These are phyloP conservation scores for Chaetomium strumarium DNA, from an alignment of 2,329 filamentous ascomycete species.

Conservation along the genomic window DNA sequence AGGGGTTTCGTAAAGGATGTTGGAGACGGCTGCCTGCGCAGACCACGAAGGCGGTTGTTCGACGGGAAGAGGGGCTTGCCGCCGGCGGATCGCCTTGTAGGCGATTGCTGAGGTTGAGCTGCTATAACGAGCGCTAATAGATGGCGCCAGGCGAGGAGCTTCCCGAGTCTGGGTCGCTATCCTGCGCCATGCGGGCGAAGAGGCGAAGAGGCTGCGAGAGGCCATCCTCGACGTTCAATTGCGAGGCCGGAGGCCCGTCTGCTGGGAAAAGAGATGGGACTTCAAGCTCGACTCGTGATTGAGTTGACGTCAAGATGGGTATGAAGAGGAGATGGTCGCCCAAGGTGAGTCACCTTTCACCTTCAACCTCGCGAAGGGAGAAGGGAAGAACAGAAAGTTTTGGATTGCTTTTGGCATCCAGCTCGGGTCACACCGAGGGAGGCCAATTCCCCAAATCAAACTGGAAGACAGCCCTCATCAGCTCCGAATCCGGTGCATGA, in stretches of 20 bases:
- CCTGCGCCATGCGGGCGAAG: slow-evolving; percentile 34
- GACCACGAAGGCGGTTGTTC: slow-evolving; percentile 74
- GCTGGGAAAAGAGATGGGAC: background rate
- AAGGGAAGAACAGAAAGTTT: slow-evolving; percentile 12
- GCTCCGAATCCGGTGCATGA: slow-evolving; percentile 11
- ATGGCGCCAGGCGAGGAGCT: slow-evolving; percentile 20
- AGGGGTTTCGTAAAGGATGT: slow-evolving; percentile 98
- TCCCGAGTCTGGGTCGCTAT: slow-evolving; percentile 24
- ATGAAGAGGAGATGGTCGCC: background rate
- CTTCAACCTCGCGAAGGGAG: background rate
- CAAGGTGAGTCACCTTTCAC: slow-evolving; percentile 16
- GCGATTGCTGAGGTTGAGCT: slow-evolving; percentile 83
- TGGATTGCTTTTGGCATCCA: slow-evolving; percentile 6
- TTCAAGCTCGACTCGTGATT: background rate
- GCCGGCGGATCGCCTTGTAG: slow-evolving; percentile 94
- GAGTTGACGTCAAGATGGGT: background rate
- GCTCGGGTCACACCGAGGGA: slow-evolving; percentile 13
- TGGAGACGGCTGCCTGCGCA: slow-evolving; percentile 90
- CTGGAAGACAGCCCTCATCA: slow-evolving; percentile 1
- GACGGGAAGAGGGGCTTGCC: slow-evolving; percentile 78
- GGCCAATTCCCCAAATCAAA: slow-evolving; percentile 13
- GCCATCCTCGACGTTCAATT: slow-evolving; percentile 33
- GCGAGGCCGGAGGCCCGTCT: slow-evolving; percentile 15
- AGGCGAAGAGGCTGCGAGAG: slow-evolving; percentile 39
- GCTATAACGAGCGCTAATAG: slow-evolving; percentile 33